Evolutionary conservation across 2,329 filamentous ascomycete species (phyloP).

Genomic region (Dothiorella sarmentorum): DNA sequence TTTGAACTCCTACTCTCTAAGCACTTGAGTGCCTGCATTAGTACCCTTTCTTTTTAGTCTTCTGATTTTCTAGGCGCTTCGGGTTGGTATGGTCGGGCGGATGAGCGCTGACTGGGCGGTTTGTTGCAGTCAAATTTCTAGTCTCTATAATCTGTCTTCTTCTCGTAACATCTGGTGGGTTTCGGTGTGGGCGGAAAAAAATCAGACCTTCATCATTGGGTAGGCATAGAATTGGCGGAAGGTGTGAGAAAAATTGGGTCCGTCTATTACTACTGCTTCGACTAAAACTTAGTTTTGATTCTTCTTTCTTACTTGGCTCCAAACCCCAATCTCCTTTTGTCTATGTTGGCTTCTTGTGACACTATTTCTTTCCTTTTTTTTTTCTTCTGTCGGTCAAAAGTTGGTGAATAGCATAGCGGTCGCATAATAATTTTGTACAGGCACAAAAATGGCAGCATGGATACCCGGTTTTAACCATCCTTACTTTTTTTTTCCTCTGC

Average conservation of each 20-base stretch:
- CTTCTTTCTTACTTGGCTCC: neutral
- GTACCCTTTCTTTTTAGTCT: neutral
- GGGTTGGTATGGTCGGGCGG: neutral
- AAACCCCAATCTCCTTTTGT: neutral
- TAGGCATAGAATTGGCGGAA: neutral
- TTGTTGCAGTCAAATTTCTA: neutral
- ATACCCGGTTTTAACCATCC: neutral
- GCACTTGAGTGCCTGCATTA: constrained; percentile 4
- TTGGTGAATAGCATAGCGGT: neutral
- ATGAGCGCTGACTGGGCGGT: neutral
- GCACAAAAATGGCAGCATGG: neutral
- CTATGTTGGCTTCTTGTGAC: neutral
- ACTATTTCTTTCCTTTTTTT: neutral
- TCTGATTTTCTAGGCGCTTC: neutral
- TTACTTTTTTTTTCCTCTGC: no score
- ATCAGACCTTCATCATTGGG: neutral
- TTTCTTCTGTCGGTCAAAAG: neutral
- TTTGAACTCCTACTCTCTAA: neutral
- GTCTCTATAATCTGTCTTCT: neutral
- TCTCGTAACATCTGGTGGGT: neutral
- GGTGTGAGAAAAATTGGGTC: neutral
- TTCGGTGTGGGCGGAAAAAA: neutral
- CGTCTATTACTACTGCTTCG: neutral
- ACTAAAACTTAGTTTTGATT: neutral
- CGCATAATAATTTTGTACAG: neutral